Conservation (phyloP, 2,329 filamentous ascomycete species). For the Colletotrichum sp. region DNA sequence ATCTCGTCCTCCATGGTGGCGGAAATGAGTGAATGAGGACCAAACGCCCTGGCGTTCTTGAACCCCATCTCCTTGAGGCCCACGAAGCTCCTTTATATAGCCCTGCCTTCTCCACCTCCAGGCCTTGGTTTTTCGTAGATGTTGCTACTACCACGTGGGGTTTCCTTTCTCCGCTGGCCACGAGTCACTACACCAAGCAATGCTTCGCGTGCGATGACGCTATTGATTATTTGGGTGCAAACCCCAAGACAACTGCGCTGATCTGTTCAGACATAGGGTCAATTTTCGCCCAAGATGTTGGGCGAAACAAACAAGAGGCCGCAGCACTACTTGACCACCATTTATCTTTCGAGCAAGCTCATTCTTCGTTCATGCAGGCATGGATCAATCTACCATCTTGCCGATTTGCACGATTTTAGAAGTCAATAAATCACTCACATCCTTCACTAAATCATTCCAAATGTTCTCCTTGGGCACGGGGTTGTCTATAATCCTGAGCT, state of each 20-base stretch:
- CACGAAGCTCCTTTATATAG: neutral
- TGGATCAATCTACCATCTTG: neutral
- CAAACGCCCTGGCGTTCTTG: rapidly evolving
- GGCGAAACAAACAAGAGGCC: rapidly evolving
- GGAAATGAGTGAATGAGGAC: neutral
- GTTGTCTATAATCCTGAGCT: neutral
- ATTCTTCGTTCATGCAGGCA: neutral
- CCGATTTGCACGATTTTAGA: neutral
- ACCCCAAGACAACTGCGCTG: rapidly evolving
- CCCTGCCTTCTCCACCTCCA: neutral
- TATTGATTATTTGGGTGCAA: rapidly evolving
- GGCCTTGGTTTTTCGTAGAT: neutral
- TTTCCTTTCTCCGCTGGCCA: neutral
- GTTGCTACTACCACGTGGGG: neutral
- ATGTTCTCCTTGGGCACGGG: neutral
- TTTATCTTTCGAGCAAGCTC: too few relatives aligned
- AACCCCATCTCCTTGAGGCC: neutral
- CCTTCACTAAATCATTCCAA: neutral
- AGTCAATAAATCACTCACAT: neutral
- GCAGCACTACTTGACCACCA: too few relatives aligned
- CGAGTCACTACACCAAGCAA: neutral
- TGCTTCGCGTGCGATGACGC: neutral
- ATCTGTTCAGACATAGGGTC: neutral
- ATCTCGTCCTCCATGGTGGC: neutral
- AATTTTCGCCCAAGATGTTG: neutral